Conservation (phyloP, 2,329 filamentous ascomycete genomes). For the Claviceps pusilla region DNA sequence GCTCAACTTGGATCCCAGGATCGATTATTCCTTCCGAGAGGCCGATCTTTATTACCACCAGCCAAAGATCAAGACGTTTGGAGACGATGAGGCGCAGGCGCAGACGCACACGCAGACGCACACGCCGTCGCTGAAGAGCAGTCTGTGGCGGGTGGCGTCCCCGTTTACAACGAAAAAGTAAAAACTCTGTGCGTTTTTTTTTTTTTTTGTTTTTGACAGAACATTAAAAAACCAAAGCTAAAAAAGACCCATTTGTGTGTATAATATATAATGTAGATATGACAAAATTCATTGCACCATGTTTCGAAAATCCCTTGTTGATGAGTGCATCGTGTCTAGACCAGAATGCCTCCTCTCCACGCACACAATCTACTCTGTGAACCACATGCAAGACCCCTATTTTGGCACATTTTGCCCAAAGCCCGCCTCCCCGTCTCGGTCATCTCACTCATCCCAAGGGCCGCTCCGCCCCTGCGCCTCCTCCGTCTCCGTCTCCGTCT, state of each 20-base stretch:
- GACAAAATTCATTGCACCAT: background rate
- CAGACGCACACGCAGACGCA: background rate
- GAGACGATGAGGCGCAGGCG: background rate
- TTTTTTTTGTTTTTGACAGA: too few relatives aligned
- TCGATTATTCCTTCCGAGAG: constrained; percentile 23
- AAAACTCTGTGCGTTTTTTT: background rate
- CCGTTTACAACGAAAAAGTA: background rate
- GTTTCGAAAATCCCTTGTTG: too few relatives aligned
- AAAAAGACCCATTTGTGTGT: background rate
- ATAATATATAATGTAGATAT: background rate
- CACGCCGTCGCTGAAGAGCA: background rate
- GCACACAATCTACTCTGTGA: too few relatives aligned
- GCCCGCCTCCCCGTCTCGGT: too few relatives aligned
- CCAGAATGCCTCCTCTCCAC: too few relatives aligned
- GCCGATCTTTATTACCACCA: constrained; percentile 19
- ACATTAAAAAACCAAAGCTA: too few relatives aligned
- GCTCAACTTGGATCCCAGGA: constrained; percentile 9
- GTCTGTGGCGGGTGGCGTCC: background rate
- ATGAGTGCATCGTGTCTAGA: too few relatives aligned
- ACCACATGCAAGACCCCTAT: too few relatives aligned
- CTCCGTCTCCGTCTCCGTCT: too few relatives aligned
- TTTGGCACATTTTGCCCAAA: too few relatives aligned
- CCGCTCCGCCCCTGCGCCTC: too few relatives aligned
- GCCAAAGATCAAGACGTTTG: background rate
- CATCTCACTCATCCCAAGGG: too few relatives aligned